Base-by-base conservation (phyloP, 1,284 basidiomycete genomes). In the Trichosporon inkin region DNA sequence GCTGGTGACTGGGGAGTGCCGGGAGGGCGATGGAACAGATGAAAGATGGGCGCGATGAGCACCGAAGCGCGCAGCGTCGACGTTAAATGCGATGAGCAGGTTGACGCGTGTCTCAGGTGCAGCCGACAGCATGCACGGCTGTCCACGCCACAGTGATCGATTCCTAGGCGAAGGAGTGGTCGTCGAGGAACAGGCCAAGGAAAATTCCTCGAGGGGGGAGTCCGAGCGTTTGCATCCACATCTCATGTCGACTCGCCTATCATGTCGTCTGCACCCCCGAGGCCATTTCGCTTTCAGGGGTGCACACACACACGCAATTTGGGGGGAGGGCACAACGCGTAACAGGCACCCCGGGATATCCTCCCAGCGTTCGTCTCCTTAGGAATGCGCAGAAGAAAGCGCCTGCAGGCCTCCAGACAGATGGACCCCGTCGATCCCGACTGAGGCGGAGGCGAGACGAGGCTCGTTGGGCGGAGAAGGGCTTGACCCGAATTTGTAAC, bases 1-100 rank as follows among this genome's bases (percentile, higher is more conserved):
- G 19, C 17, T 41, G 8, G 39, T 8, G 39, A 20, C 20, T 13
- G 11, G 40, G 40, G 6, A 22, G 20, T 19, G 40, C 20, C 22
- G 40, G 40, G 11, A 11, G 6, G 28, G 44, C 44, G 44, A 49
- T 49, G 24, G 44, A 49, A 49, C 44, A 32, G 24, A 49, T 49
- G 44, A 49, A 49, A 49, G 44, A 49, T 49, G 44, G 41, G 44
- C 44, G 44, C 24, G 44, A 49, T 49, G 44, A 16, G 16, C 44
- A 49, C 28, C 44, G 13, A 13, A 32, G n/a, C 22, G 44, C 16
- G 10, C 7, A 10, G 14, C 10, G 6, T 17, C 24, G 44, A 28
- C 44, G 10, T 28, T n/a, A 49, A 28, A 49, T 49, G 44, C 44
- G 44, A 49, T 49, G 44, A 32, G 28, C 44, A 28, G n/a, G 22